Evolutionary conservation across 768 basidiomycete genomes (phyloP), one percentile per base, ranked within the genome.

Genomic region (Boletus reticuloceps): DNA sequence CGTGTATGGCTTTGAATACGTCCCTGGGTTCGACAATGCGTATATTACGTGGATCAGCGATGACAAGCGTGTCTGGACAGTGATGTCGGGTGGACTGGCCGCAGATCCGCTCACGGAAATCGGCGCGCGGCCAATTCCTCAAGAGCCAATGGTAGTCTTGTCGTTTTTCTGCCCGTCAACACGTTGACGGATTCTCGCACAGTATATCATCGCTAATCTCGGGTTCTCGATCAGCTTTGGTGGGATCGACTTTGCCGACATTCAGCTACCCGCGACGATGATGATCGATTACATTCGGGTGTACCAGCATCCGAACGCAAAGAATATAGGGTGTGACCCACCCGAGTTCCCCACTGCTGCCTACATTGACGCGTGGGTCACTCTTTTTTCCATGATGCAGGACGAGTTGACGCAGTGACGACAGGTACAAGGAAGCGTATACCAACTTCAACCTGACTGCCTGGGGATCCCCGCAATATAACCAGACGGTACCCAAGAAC

Each of bases 201-300:
- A 86, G 84, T 87, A 87, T 52, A 78, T 91, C 67, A 80, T 91
- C 53, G 78, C 80, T 47, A 88, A 89, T 56, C 76, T 88, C 36
- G 89, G 87, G 38, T 81, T 89, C 54, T 89, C 87, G 8, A 58
- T 73, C 42, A 84, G 81, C 63, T 91, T 91, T 67, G 88, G 85
- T 16, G 74, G 68, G 9, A 81, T 90, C 62, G 83, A 91, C 60
- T 77, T 83, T 50, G 74, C 75, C 6, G 61, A 81, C 38, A 65
- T 90, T 29, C 69, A 70, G 19, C 78, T 86, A 63, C 83, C 83
- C 6, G 68, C 80, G 10, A 76, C 74, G 27, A 86, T 94, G 88
- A 74, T 74, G 51, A 73, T 94, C 47, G 94, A 96, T 65, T 95
- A 84, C 55, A 83, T 95, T 53, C 82, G 94, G 2, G 88, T 96